phyloP scores from a whole-genome alignment of 139 green algal genomes.

The Penium margaritaceum region DNA sequence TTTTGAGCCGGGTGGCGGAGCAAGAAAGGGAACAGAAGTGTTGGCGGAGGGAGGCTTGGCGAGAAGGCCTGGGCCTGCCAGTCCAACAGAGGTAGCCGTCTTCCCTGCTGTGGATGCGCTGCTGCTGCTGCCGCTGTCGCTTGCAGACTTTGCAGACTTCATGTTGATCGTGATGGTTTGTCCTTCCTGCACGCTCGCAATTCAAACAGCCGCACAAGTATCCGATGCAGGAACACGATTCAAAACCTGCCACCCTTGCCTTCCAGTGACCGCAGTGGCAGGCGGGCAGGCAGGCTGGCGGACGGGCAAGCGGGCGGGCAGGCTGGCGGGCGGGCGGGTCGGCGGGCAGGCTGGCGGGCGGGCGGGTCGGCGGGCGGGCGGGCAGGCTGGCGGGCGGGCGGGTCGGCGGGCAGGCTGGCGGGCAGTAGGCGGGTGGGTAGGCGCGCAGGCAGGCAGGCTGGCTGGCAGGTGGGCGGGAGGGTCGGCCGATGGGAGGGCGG shows the following conservation, averaged over 20 bases:
- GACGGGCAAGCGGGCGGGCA: not conserved
- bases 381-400: too few species aligned
- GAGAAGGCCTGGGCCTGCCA: not conserved
- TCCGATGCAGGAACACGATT: not conserved
- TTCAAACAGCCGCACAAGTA: not conserved
- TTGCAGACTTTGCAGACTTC: too few species aligned
- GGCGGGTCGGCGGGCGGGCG: too few species aligned
- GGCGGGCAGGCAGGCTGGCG: not conserved
- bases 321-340: too few species aligned
- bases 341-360: too few species aligned
- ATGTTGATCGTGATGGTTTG: constrained; percentile 30
- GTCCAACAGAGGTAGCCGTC: not conserved
- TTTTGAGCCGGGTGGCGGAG: not conserved
- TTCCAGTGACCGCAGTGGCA: not conserved
- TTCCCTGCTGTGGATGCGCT: too few species aligned
- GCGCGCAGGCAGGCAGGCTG: too few species aligned
- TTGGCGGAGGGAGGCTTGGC: not conserved
- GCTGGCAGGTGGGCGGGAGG: too few species aligned
- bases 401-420: too few species aligned
- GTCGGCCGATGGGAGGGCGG: too few species aligned
- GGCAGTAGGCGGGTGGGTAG: too few species aligned
- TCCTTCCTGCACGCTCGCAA: constrained; percentile 7
- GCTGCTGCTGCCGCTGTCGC: too few species aligned
- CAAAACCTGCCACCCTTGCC: not conserved
- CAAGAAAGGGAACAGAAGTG: not conserved